A percentile compares a stretch with the other conserved stretches of the same genome.
Conservation (phyloP, 768 basidiomycete genomes). For the Coprinellus aureogranulatus region DNA sequence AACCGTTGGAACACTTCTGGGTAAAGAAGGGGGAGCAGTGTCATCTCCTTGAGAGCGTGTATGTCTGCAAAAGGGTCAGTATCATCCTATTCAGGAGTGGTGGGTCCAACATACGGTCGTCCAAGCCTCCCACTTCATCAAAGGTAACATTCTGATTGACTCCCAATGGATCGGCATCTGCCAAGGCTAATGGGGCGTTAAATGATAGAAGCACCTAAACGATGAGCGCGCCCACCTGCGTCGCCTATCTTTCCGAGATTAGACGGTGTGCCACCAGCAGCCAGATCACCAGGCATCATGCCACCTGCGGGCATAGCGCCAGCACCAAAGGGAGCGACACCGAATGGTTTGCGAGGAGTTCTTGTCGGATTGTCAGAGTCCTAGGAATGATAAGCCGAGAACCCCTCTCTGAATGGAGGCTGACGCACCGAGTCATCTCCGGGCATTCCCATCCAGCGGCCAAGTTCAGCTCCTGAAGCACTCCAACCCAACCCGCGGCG, state of each 20-base stretch:
- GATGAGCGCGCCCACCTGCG: constrained; percentile 48
- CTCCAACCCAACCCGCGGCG: constrained; percentile 70
- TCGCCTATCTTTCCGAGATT: constrained; percentile 85
- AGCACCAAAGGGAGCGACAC: constrained; percentile 50
- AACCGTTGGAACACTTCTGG: constrained; percentile 96
- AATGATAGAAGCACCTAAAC: constrained; percentile 15
- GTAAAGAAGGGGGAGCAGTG: constrained; percentile 88
- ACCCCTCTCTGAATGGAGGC: background rate
- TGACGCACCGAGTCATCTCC: constrained; percentile 65
- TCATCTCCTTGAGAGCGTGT: constrained; percentile 98
- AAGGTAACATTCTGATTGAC: constrained; percentile 93
- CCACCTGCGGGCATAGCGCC: constrained; percentile 51
- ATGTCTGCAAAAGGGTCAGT: constrained; percentile 58
- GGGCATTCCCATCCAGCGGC: constrained; percentile 74
- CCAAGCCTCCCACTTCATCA: constrained; percentile 93
- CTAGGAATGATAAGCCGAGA: constrained; percentile 27
- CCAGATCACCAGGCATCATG: too few species aligned
- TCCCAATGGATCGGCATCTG: constrained; percentile 94
- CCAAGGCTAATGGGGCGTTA: constrained; percentile 54
- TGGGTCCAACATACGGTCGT: constrained; percentile 70
- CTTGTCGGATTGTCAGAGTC: constrained; percentile 72
- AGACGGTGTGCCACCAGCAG: constrained; percentile 82
- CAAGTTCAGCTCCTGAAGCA: constrained; percentile 72
- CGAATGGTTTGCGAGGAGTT: constrained; percentile 63
- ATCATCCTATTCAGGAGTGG: background rate